These are phyloP conservation scores for Haplosporangium sp. DNA, from an alignment of 371 early-diverging fungal species.

Conservation along the genomic window DNA sequence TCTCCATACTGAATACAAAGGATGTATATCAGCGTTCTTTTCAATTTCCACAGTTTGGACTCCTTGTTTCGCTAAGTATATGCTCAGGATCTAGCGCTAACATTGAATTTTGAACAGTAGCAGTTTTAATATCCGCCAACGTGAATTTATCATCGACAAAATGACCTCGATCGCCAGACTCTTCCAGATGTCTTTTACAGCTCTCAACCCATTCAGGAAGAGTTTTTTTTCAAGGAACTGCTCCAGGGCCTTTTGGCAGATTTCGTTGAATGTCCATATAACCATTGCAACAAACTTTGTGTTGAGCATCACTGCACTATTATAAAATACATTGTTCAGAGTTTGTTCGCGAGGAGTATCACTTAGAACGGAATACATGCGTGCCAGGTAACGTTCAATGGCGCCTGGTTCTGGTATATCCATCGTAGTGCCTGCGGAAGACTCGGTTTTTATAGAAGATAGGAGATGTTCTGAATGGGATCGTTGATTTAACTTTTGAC, in stretches of 20 bases:
- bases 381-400: constrained; percentile 27
- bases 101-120: constrained; percentile 12
- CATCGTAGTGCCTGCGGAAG: background rate
- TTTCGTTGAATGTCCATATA: constrained; percentile 4
- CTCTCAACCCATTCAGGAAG: constrained; percentile 8
- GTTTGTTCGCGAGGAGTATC: constrained; percentile 20
- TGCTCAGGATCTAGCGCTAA: constrained; percentile 8
- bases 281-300: constrained; percentile 14
- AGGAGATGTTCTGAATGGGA: constrained; percentile 18
- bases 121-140: constrained; percentile 26
- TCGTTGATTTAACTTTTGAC: constrained; percentile 13
- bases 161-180: constrained; percentile 20
- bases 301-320: constrained; percentile 13
- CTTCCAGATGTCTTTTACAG: constrained; percentile 20
- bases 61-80: background rate
- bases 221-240: constrained; percentile 8
- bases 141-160: constrained; percentile 28
- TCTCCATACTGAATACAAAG: constrained; percentile 14
- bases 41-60: constrained; percentile 24
- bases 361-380: constrained; percentile 17
- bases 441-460: constrained; percentile 11
- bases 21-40: constrained; percentile 11
- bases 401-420: constrained; percentile 27
- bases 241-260: constrained; percentile 4
- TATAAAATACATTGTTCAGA: constrained; percentile 25